These are phyloP conservation scores for Pseudogymnoascus sp. DNA, from an alignment of 2,329 filamentous ascomycete genomes.

Conservation along the genomic window DNA sequence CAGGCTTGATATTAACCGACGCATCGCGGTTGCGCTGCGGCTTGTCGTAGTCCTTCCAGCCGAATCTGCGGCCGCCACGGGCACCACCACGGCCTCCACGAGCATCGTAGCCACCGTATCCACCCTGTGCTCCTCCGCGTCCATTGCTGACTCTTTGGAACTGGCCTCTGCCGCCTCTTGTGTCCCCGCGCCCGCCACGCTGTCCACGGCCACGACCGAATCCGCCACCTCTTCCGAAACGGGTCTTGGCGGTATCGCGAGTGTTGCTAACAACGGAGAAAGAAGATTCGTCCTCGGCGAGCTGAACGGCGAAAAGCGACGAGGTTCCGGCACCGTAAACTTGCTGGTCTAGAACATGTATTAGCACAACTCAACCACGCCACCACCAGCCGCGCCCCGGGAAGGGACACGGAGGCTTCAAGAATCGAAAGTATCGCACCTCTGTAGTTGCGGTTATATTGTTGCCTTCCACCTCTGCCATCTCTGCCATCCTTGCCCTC, in stretches of 20 bases:
- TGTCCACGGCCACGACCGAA: conserved; percentile 69
- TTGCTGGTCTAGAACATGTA: conserved; percentile 66
- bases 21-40: conserved; percentile 92
- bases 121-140: conserved; percentile 55
- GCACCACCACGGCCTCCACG: conserved; percentile 62
- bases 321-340: conserved; percentile 87
- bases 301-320: conserved; percentile 80
- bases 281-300: conserved; percentile 88
- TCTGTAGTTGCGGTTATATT: conserved; percentile 90
- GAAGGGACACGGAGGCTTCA: not conserved
- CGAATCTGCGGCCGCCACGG: conserved; percentile 76
- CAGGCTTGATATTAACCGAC: conserved; percentile 89
- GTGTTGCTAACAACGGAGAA: conserved; percentile 98
- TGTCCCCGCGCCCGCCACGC: conserved; percentile 67
- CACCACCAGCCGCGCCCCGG: not conserved
- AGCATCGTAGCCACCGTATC: conserved; percentile 59
- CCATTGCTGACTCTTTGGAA: conserved; percentile 66
- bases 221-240: conserved; percentile 82
- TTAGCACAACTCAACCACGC: not conserved
- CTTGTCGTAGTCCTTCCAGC: conserved; percentile 99
- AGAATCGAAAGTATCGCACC: conserved; percentile 44
- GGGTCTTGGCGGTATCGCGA: conserved; percentile 73
- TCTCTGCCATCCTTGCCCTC: conserved; percentile 79
- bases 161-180: conserved; percentile 49
- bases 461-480: conserved; percentile 65